phyloP scores from a whole-genome alignment of 2,329 filamentous ascomycete species.

The Sporothrix schenckii region DNA sequence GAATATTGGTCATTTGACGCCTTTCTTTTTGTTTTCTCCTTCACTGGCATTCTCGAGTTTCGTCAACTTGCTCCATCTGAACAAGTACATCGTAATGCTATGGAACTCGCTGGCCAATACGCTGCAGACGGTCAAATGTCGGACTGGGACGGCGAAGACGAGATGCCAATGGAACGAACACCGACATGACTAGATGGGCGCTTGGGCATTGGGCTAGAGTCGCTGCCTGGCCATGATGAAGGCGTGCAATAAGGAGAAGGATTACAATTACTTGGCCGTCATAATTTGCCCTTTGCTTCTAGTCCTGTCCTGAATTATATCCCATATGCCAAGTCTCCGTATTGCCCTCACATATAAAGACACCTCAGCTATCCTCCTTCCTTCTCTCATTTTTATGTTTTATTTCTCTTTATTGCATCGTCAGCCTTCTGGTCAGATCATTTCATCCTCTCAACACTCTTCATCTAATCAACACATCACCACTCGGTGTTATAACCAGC shows the following conservation, averaged over 20 bases:
- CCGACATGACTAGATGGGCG: background rate
- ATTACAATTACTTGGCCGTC: background rate
- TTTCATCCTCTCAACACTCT: background rate
- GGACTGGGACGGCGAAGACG: constrained; percentile 15
- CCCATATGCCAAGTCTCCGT: background rate
- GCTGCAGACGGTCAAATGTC: constrained; percentile 21
- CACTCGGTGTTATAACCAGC: constrained; percentile 14
- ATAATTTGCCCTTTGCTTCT: background rate
- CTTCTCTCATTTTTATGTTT: background rate
- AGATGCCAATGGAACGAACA: constrained; percentile 19
- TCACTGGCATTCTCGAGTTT: constrained; percentile 7
- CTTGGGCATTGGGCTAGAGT: background rate
- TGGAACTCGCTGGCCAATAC: background rate
- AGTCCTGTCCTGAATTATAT: background rate
- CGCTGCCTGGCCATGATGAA: background rate
- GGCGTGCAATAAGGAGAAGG: background rate
- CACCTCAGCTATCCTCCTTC: background rate
- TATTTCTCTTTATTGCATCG: constrained; percentile 24
- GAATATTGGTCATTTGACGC: background rate
- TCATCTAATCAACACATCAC: constrained; percentile 2
- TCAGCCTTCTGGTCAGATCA: constrained; percentile 20
- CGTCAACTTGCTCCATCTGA: background rate
- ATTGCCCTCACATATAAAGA: constrained; percentile 27
- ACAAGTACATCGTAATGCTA: background rate
- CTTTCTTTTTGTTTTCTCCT: background rate